Evolutionary conservation across 148 eudicot genomes (phyloP).

Genomic region (Agrostemma githago): DNA sequence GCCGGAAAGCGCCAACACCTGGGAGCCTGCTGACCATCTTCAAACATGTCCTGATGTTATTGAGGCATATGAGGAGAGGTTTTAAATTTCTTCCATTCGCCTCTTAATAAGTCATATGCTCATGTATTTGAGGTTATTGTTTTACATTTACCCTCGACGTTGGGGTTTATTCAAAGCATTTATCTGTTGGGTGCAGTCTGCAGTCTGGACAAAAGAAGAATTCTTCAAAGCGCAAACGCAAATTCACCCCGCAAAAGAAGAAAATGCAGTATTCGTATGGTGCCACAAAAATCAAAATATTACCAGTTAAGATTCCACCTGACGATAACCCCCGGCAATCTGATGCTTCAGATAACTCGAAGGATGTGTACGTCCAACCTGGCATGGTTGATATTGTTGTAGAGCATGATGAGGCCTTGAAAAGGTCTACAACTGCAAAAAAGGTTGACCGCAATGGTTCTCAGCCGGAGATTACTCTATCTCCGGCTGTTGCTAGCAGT

Average conservation of each 20-base stretch:
- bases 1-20: conserved; percentile 92
- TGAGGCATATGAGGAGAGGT: conserved; percentile 93
- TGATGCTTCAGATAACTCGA: conserved; percentile 24
- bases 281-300: conserved; percentile 48
- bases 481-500: conserved; percentile 32
- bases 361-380: conserved; percentile 13
- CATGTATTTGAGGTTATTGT: conserved; percentile 3
- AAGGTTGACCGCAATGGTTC: conserved; percentile 36
- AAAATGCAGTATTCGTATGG: conserved; percentile 64
- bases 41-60: conserved; percentile 68
- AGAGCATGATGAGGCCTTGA: conserved; percentile 27
- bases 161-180: neutral
- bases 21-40: conserved; percentile 94
- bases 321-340: conserved; percentile 27
- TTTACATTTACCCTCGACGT: conserved; percentile 5
- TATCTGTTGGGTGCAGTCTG: conserved; percentile 36
- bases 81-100: conserved; percentile 19
- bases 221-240: conserved; percentile 68
- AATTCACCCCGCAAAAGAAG: conserved; percentile 62
- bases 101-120: conserved; percentile 1
- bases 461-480: conserved; percentile 8
- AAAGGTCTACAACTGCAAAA: conserved; percentile 26
- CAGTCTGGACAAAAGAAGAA: conserved; percentile 48
- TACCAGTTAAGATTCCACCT: conserved; percentile 29
- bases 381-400: conserved; percentile 25